These are phyloP conservation scores for Suillus paluster DNA, from an alignment of 768 basidiomycete species.

Conservation along the genomic window DNA sequence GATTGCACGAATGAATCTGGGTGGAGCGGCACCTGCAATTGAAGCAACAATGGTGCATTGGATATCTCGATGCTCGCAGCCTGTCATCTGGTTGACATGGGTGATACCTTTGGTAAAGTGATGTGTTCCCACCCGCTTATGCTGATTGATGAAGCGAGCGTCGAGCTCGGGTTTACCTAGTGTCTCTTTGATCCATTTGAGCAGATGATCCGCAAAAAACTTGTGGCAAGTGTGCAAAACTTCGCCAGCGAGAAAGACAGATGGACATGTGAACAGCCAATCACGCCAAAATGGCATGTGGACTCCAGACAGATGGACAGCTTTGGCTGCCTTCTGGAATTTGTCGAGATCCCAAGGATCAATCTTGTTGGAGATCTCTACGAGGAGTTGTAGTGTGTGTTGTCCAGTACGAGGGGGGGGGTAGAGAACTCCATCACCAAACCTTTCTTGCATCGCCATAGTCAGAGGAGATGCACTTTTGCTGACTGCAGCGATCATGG, in stretches of 20 bases:
- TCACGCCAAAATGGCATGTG: conserved; percentile 40
- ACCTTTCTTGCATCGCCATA: conserved; percentile 1
- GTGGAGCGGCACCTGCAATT: conserved; percentile 37
- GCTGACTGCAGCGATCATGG: conserved; percentile 6
- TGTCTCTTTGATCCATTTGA: conserved; percentile 41
- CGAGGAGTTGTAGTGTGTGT: conserved; percentile 3
- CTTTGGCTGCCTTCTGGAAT: conserved; percentile 27
- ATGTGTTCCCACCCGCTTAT: conserved; percentile 38
- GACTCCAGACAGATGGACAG: conserved; percentile 10
- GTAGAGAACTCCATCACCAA: conserved; percentile 8
- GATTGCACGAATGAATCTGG: conserved; percentile 35
- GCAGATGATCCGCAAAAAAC: conserved; percentile 35
- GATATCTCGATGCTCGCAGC: conserved; percentile 42
- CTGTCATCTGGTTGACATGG: conserved; percentile 45
- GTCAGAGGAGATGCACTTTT: conserved; percentile 12
- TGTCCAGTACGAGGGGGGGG: background rate
- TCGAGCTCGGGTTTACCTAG: conserved; percentile 38
- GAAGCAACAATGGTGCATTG: conserved; percentile 38
- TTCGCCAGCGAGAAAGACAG: conserved; percentile 39
- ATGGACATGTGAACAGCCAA: conserved; percentile 39
- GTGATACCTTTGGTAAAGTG: conserved; percentile 45
- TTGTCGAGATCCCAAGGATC: conserved; percentile 28
- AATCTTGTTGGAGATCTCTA: background rate
- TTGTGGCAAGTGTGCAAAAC: conserved; percentile 38
- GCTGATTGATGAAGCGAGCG: conserved; percentile 39